Evolutionary conservation across 306 rosid species (phyloP), one percentile per base, ranked within the genome.

Genomic region (Prunus mira): DNA sequence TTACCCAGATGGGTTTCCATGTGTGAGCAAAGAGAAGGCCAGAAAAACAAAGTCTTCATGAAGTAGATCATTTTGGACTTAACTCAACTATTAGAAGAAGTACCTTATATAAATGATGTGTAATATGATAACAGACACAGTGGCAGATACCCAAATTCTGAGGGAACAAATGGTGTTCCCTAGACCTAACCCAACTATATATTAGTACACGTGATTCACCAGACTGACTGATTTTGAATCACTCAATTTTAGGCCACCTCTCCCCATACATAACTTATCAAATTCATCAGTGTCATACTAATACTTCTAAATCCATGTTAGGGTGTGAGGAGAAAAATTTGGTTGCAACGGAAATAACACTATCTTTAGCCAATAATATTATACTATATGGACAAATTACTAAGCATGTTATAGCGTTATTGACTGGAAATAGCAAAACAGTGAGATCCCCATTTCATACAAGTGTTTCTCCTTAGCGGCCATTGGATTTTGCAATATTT

Each of bases 111-210:
- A 57, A 24, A 22, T 46, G 14, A 22, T 45, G 6, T 43, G 38
- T 19, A 43, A 66, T 19, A 34, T 66, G 18, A 17, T 49, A 67
- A 6, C 12, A 5, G 13, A 24, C 2, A 4, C 27, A 45, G 18
- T 43, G 76, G 54, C 34, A 20, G 19, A 13, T 63, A 9, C 54
- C 66, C 71, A 34, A 71, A 63, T 38, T 51, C 71, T 71, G 62
- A 80, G 65, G 32, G 51, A 80, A 60, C 14, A 41, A 55, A 19
- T 30, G 62, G 62, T 70, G 77, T 61, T 69, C 71, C 73, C 57
- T 62, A 25, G 47, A 43, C 66, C 25, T 27, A 20, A 69, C 45
- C 45, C 72, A 75, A 20, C 19, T 3, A 28, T 38, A 38, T 38
- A 38, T 41, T 63, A 2, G 73, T 63, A 6, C 77, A 64, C 30